Evolutionary conservation across 768 basidiomycete genomes (phyloP), one percentile per base, ranked within the genome.

Genomic region (Trametes punicea): DNA sequence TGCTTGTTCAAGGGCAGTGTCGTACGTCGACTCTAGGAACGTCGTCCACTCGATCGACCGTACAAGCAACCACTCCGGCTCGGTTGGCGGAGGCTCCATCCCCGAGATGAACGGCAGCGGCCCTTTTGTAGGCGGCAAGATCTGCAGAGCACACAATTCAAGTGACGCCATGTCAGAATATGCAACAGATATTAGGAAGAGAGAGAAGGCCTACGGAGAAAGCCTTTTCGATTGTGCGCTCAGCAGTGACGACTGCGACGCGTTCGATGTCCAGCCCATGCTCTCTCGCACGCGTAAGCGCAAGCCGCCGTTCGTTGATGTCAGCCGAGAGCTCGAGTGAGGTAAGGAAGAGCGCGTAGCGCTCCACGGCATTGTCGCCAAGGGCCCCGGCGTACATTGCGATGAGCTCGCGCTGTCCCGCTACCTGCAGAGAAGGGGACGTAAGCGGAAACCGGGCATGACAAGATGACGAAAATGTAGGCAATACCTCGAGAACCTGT

Each of bases 21-120:
- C 73, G 59, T 87, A 84, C 1, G 95, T 98, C 5, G 78, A 73
- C 29, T 83, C 81, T 62, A 79, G 75, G 67, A 90, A 89, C 0
- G 83, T 88, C 48, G 95, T 89, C 96, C 96, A 99, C 65, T 98
- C 95, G 46, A 98, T 86, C 0, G 91, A 90, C 18, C 94, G 83
- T 27, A 96, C 77, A 7, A 98, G 75, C 45, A 89, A 68, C 58
- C 72, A 65, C 65, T 93, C 88, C 0, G 71, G 70, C 15, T 84
- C 82, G 1, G 76, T 80, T 0, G 87, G 76, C 0, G 79, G 75
- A 9, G 77, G 75, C 60, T 85, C 86, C 38, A 81, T 63, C 2
- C 75, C 72, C 44, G 83, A 78, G n/a, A 85, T 74, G 0, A 81
- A 82, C 0, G 88, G 85, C 23, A 88, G 71, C 0, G 80, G 75